Base-by-base conservation (phyloP, 768 basidiomycete genomes). In the Sarcodon sp. region DNA sequence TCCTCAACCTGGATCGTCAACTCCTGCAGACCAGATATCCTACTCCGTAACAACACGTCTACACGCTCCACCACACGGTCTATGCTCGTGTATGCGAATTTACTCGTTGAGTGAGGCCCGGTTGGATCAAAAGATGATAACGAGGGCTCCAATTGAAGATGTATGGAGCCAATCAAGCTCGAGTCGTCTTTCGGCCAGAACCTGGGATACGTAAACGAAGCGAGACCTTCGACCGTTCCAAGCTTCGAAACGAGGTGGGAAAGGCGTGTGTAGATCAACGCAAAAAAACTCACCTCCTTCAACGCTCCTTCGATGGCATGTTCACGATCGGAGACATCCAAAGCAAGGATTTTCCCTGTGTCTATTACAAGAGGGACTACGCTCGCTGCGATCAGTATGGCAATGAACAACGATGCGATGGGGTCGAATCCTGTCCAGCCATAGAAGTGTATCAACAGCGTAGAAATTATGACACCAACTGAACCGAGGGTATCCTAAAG, bases 391-490 rank as follows among this genome's bases (percentile, higher is more conserved):
- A 99, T 99, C 54, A 99, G 68, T 7, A 88, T 66, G 5, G 96
- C 96, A 54, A 99, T 99, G 64, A 99, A 94, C 31, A 99, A 69
- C 7, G 90, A 93, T 0, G 96, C 96, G 51, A 99, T 91, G 1
- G 96, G 96, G 64, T 99, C 96, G 61, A 97, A 99, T 15, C 92
- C 92, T 10, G 94, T 97, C 92, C 93, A 98, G 18, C 96, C 94
- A 56, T 96, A 98, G 52, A 81, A 82, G 60, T 93, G 83, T 52
- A 99, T 98, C 47, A 98, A 75, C 13, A 98, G 68, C 2, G 96
- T 99, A 21, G 96, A 98, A 46, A 97, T 76, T 60, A 99, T 99
- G 13, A 99, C 96, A 13, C 96, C 96, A 16, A 98, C 92, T 13
- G 92, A 96, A 43, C 96, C 96, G 7, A 97, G 73, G 9, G 94